Base-by-base conservation (phyloP, 805 yeast genomes). In the Grigorovia yakushimaensis region DNA sequence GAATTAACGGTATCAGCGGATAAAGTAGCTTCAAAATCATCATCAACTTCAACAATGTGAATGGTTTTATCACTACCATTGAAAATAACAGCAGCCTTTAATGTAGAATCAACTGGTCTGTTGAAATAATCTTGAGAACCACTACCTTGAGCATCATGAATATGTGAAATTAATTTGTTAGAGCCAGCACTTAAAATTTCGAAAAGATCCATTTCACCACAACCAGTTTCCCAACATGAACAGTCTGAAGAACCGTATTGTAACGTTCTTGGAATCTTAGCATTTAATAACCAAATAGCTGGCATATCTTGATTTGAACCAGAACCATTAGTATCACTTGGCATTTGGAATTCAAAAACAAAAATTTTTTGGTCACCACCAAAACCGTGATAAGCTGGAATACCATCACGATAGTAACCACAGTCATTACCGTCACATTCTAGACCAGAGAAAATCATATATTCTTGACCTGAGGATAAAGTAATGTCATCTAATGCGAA, bases 151-250 rank as follows among this genome's bases (percentile, higher is more conserved):
- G 84, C 86, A 63, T 77, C 79, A 72, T 91, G 98, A 60, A 91
- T 70, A 64, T 88, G 93, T 48, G 86, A 73, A 59, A 84, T 81
- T 67, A 89, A 72, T 66, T 82, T 80, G 64, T 73, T 71, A 52
- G 86, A 79, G 56, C 96, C 96, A 35, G 84, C 56, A 52, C 80
- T 71, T 57, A 93, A 77, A 57, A 91, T 76, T 77, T 93, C 98
- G 61, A 91, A 93, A 60, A 88, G 74, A 71, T 93, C 98, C 60
- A 93, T 74, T 75, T 93, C 98, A 73, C 98, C 98, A 73, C 98
- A 93, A 52, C 98, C 98, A 47, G 95, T 76, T 46, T 77, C 60
- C 98, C 98, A 93, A 78, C 98, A 93, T 36, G 97, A 88, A 75
- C 98, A 93, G 19, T 77, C 65, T 22, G 81, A 65, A 51, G 73